Evolutionary conservation across 2,329 filamentous ascomycete species (phyloP), one percentile per base, ranked within the genome.

Genomic region (Clonostachys chloroleuca): DNA sequence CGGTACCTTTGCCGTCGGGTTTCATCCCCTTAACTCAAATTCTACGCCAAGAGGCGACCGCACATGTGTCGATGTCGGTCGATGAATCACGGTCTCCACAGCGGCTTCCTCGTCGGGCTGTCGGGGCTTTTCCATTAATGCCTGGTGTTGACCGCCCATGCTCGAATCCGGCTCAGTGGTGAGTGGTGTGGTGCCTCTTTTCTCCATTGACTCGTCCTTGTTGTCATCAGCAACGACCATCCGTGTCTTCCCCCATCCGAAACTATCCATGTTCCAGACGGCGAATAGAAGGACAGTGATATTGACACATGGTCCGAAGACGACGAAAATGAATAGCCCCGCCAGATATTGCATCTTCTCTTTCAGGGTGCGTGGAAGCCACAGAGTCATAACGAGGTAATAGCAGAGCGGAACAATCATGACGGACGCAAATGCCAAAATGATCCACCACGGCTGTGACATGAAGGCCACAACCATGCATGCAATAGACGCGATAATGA

Each of bases 401-500:
- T 58, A 58, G 18, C 46, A 16, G 2, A 58, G 47, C 12, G 56
- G 56, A 7, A 59, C 49, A 12, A 59, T 52, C 56, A 58, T 59
- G 35, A 58, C 53, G 12, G 53, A 49, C 33, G 56, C 56, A 50
- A 59, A 59, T 1, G 49, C 53, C 47, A 59, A 44, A 13, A 59
- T 58, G 40, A 59, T 55, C 52, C 53, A 58, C 49, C 50, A 52
- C 3, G 56, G 56, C 35, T 59, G 56, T 10, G 48, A 44, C 49
- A 59, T 59, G 34, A 59, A 59, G n/a, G 56, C 56, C 5, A 58
- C 53, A 24, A 58, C 55, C 56, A 59, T 59, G 46, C 54, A 58
- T 4, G 51, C 56, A 12, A 59, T 57, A 37, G 56, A 55, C 3
- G 56, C 55, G 44, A 59, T 54, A 36, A 59, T 56, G 39, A 59